These are phyloP conservation scores for Stachybotrys chartarum DNA, from an alignment of 2,329 filamentous ascomycete genomes.

Conservation along the genomic window DNA sequence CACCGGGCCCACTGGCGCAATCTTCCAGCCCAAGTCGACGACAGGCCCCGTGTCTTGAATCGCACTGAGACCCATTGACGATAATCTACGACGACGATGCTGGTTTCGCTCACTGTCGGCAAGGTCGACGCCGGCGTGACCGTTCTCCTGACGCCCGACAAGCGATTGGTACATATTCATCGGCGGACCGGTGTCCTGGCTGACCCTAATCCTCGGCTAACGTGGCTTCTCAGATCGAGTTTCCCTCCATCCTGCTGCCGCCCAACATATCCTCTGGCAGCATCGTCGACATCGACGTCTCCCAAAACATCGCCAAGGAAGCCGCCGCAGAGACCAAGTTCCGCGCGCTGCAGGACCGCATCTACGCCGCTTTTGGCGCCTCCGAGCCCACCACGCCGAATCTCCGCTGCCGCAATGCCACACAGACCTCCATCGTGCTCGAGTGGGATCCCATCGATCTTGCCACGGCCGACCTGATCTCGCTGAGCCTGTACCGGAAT, in stretches of 20 bases:
- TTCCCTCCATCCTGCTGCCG: slow-evolving; percentile 93
- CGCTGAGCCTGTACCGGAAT: slow-evolving; percentile 87
- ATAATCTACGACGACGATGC: slow-evolving; percentile 46
- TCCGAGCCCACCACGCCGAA: slow-evolving; percentile 68
- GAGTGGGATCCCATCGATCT: slow-evolving; percentile 96
- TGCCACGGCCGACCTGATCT: slow-evolving; percentile 85
- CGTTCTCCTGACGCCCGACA: slow-evolving; percentile 92
- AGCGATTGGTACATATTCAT: slow-evolving; percentile 69
- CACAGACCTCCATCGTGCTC: slow-evolving; percentile 95
- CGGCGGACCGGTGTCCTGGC: neutral
- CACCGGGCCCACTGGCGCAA: too few species aligned
- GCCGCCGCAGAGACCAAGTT: slow-evolving; percentile 67
- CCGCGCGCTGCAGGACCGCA: slow-evolving; percentile 77
- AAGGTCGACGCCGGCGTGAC: slow-evolving; percentile 99
- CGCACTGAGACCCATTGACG: neutral
- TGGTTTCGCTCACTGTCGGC: slow-evolving; percentile 95
- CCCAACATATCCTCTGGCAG: slow-evolving; percentile 92
- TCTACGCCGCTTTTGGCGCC: slow-evolving; percentile 80
- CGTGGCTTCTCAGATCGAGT: slow-evolving; percentile 69
- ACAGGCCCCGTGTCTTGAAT: neutral
- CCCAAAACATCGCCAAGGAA: slow-evolving; percentile 79
- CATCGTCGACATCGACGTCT: slow-evolving; percentile 95
- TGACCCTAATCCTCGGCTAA: slow-evolving; percentile 9
- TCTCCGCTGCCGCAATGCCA: slow-evolving; percentile 91
- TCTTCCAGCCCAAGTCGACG: neutral